These are phyloP conservation scores for Hygrocybe coccinea DNA, from an alignment of 768 basidiomycete species.

Conservation along the genomic window DNA sequence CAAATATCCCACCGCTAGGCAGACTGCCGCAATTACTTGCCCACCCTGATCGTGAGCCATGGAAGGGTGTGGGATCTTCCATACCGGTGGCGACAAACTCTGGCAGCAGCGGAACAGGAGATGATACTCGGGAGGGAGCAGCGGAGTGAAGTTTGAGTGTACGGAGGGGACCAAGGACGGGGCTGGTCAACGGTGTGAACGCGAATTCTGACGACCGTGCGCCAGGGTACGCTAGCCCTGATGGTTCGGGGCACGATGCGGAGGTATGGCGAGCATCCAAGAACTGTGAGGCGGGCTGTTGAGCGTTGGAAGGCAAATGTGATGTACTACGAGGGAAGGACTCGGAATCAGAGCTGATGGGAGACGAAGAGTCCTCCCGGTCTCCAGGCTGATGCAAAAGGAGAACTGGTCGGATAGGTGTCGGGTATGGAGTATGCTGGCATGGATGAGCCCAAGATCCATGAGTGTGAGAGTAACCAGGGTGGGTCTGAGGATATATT, in stretches of 20 bases:
- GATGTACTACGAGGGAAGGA: slow-evolving; percentile 32
- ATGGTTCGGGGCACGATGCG: slow-evolving; percentile 19
- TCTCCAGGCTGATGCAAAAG: slow-evolving; percentile 25
- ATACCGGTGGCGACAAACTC: not conserved
- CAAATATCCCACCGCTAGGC: slow-evolving; percentile 17
- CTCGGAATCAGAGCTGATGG: slow-evolving; percentile 64
- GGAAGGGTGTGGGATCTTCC: not conserved
- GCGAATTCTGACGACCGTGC: slow-evolving; percentile 29
- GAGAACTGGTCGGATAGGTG: slow-evolving; percentile 35
- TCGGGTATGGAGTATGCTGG: slow-evolving; percentile 31
- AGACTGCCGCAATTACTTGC: slow-evolving; percentile 30
- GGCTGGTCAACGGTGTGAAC: slow-evolving; percentile 70
- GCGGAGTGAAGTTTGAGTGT: slow-evolving; percentile 72
- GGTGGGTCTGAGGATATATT: not conserved
- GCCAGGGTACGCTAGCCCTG: slow-evolving; percentile 6
- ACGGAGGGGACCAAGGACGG: slow-evolving; percentile 73
- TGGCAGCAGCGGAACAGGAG: slow-evolving; percentile 60
- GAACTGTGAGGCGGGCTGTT: not conserved
- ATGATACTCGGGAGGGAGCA: slow-evolving; percentile 65
- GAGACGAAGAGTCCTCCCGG: slow-evolving; percentile 64
- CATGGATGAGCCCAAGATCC: too few relatives aligned
- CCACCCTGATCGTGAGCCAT: slow-evolving; percentile 17
- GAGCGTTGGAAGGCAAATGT: slow-evolving; percentile 17
- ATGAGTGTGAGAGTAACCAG: too few relatives aligned
- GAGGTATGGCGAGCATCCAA: slow-evolving; percentile 10